phyloP scores from a whole-genome alignment of 768 basidiomycete species.

The Symmetrospora coprosmae region DNA sequence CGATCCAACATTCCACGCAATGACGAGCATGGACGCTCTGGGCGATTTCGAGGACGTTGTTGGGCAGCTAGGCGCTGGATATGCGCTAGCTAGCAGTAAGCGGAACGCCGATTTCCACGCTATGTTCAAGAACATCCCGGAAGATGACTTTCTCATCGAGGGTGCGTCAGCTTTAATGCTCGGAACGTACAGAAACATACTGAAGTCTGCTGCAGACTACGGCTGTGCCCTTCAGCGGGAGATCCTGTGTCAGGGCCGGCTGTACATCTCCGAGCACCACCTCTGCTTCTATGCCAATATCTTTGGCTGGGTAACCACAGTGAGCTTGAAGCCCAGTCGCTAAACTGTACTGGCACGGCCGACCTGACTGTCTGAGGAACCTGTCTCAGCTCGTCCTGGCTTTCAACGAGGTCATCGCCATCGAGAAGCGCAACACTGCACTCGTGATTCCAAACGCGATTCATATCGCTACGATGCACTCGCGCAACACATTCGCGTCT shows the following conservation, averaged over 20 bases:
- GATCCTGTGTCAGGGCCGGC: constrained; percentile 84
- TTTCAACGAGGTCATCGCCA: constrained; percentile 64
- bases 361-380: neutral
- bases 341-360: neutral
- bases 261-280: constrained; percentile 97
- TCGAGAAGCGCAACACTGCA: constrained; percentile 96
- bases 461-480: constrained; percentile 64
- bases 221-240: constrained; percentile 93
- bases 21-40: constrained; percentile 29
- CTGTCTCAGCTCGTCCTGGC: constrained; percentile 59
- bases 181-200: neutral
- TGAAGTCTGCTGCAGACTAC: constrained; percentile 51
- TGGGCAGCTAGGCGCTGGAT: constrained; percentile 38
- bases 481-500: constrained; percentile 86
- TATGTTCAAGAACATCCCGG: constrained; percentile 71
- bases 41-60: constrained; percentile 33
- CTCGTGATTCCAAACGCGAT: constrained; percentile 96
- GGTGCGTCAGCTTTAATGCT: constrained; percentile 45
- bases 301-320: constrained; percentile 96
- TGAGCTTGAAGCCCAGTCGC: constrained; percentile 41
- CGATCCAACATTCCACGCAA: constrained; percentile 12
- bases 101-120: constrained; percentile 93
- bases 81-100: constrained; percentile 89
- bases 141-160: constrained; percentile 95
- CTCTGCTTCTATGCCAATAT: constrained; percentile 99